phyloP scores from a whole-genome alignment of 495 filamentous ascomycete genomes.

The Friedmanniomyces endolithicus region DNA sequence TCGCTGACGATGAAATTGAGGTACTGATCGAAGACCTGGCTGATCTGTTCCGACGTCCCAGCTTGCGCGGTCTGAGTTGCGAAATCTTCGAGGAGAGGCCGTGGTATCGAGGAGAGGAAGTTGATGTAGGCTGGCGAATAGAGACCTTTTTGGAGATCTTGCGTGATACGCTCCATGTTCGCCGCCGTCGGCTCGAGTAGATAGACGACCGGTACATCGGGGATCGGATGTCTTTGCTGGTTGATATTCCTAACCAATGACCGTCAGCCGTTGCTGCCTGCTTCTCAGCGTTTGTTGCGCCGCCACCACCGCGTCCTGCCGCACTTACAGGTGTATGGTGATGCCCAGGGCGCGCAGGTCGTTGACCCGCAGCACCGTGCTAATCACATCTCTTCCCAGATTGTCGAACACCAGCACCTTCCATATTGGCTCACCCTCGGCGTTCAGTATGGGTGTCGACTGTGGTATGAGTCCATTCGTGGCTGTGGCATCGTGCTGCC shows the following conservation, averaged over 20 bases:
- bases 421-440: conserved; percentile 76
- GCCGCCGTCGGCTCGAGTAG: conserved; percentile 74
- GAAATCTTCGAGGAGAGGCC: conserved; percentile 90
- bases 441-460: conserved; percentile 68
- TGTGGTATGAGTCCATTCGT: conserved; percentile 52
- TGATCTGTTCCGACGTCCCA: conserved; percentile 73
- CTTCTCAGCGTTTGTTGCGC: conserved; percentile 15
- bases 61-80: conserved; percentile 73
- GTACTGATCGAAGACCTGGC: conserved; percentile 93
- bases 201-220: conserved; percentile 93
- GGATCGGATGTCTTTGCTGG: conserved; percentile 74
- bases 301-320: not conserved
- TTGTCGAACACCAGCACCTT: conserved; percentile 60
- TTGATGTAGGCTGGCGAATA: conserved; percentile 96
- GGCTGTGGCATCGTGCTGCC: conserved; percentile 42
- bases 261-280: conserved; percentile 19
- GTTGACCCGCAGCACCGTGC: conserved; percentile 85
- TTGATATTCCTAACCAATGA: conserved; percentile 54
- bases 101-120: conserved; percentile 87
- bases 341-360: conserved; percentile 87
- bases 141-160: conserved; percentile 70
- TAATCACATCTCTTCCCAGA: conserved; percentile 67
- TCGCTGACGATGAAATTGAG: conserved; percentile 95
- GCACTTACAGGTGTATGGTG: conserved; percentile 79
- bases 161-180: conserved; percentile 74